Evolutionary conservation across 495 filamentous ascomycete species (phyloP).

Genomic region (Daldinia childiae): DNA sequence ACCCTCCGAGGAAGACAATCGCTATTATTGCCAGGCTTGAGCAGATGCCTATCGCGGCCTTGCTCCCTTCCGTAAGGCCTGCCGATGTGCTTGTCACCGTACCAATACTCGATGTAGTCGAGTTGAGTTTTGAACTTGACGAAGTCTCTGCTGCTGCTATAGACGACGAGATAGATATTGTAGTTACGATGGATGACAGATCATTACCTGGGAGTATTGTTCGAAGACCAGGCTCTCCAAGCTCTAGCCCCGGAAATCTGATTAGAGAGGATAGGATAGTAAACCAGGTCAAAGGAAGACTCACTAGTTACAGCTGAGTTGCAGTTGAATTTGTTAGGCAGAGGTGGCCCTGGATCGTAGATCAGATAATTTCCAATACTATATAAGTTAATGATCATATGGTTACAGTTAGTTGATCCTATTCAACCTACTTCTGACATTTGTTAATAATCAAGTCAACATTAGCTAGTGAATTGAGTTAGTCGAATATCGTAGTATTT

Average conservation of each 20-base stretch:
- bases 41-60: constrained; percentile 55
- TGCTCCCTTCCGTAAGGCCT: constrained; percentile 49
- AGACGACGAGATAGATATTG: constrained; percentile 4
- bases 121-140: constrained; percentile 26
- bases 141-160: constrained; percentile 13
- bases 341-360: constrained; percentile 53
- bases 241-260: not conserved
- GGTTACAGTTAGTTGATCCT: not conserved
- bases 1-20: constrained; percentile 49
- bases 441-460: constrained; percentile 59
- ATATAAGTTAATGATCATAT: constrained; percentile 6
- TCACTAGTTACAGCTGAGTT: constrained; percentile 11
- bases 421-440: constrained; percentile 54
- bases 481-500: constrained; percentile 28
- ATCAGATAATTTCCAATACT: constrained; percentile 52
- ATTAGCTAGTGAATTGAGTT: constrained; percentile 49
- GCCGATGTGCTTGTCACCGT: constrained; percentile 21
- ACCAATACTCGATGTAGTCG: constrained; percentile 18
- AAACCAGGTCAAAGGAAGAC: not conserved
- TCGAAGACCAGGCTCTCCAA: not conserved
- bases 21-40: constrained; percentile 48
- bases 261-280: not conserved
- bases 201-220: not conserved
- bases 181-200: constrained; percentile 11
- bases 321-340: constrained; percentile 28